Evolutionary conservation across 192 early-diverging fungal species (phyloP).

Genomic region (Gamsiella multidivaricata): DNA sequence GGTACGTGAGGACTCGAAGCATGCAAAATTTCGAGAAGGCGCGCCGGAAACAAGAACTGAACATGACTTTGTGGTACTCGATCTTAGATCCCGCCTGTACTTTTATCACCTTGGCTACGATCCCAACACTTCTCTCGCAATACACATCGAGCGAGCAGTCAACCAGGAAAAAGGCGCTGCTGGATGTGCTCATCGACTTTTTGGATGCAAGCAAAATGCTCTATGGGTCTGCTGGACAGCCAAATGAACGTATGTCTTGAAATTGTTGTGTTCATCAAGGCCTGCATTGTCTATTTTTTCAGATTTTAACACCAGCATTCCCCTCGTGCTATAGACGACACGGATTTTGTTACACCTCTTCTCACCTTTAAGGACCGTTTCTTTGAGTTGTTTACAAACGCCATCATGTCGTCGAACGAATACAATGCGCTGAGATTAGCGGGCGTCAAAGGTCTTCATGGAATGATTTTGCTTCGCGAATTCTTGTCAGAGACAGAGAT

Average conservation of each 20-base stretch:
- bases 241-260: slow-evolving; percentile 36
- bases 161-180: slow-evolving; percentile 68
- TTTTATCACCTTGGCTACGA: slow-evolving; percentile 65
- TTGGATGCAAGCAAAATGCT: slow-evolving; percentile 71
- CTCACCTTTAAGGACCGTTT: slow-evolving; percentile 80
- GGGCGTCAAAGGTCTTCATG: slow-evolving; percentile 77
- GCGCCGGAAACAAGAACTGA: too few relatives aligned
- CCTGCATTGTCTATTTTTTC: neutral
- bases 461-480: slow-evolving; percentile 66
- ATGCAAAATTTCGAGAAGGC: too few relatives aligned
- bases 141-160: slow-evolving; percentile 67
- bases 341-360: slow-evolving; percentile 70
- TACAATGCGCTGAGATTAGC: slow-evolving; percentile 77
- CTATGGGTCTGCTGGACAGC: slow-evolving; percentile 66
- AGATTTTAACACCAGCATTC: neutral
- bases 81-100: slow-evolving; percentile 73
- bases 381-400: slow-evolving; percentile 76
- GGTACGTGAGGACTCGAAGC: slow-evolving; percentile 55
- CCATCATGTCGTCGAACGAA: slow-evolving; percentile 76
- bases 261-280: neutral
- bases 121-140: slow-evolving; percentile 73
- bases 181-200: slow-evolving; percentile 79
- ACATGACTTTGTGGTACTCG: slow-evolving; percentile 35
- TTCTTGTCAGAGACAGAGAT: slow-evolving; percentile 72
- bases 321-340: slow-evolving; percentile 51